These are phyloP conservation scores for Lepidium didymum DNA, from an alignment of 345 rosid species.

Conservation along the genomic window DNA sequence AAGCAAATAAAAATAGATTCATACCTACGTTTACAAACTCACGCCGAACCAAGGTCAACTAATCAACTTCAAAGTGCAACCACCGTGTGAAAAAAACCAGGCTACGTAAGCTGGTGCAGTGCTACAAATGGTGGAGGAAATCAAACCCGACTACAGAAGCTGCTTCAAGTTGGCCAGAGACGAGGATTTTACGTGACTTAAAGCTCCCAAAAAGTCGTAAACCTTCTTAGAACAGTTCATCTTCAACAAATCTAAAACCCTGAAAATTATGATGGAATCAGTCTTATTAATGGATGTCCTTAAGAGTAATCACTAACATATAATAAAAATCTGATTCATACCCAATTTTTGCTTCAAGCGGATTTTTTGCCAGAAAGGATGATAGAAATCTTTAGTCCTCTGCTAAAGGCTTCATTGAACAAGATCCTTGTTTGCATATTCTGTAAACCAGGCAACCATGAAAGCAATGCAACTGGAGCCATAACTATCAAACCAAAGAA, in stretches of 20 bases:
- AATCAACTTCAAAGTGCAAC: not conserved
- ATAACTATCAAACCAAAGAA: slow-evolving; percentile 72
- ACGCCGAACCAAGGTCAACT: not conserved
- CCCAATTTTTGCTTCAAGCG: slow-evolving; percentile 20
- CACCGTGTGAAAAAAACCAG: not conserved
- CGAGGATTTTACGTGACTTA: not conserved
- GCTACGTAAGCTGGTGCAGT: not conserved
- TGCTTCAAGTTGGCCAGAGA: not conserved
- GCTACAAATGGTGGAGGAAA: not conserved
- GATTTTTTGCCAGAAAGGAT: slow-evolving; percentile 74
- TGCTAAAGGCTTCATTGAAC: slow-evolving; percentile 86
- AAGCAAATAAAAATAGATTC: not conserved
- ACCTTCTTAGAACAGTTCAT: not conserved
- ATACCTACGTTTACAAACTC: slow-evolving; percentile 3
- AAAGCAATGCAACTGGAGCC: slow-evolving; percentile 78
- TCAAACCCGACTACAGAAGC: not conserved
- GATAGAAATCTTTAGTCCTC: slow-evolving; percentile 84
- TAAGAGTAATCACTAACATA: not conserved
- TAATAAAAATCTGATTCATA: not conserved
- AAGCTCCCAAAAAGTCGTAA: not conserved
- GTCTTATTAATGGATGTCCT: not conserved
- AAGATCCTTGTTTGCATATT: slow-evolving; percentile 85
- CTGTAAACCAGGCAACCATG: slow-evolving; percentile 96
- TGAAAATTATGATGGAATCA: not conserved
- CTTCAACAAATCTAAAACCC: slow-evolving; percentile 1